Conservation (phyloP, 257 asterid genomes). For the Jacaranda copaia region DNA sequence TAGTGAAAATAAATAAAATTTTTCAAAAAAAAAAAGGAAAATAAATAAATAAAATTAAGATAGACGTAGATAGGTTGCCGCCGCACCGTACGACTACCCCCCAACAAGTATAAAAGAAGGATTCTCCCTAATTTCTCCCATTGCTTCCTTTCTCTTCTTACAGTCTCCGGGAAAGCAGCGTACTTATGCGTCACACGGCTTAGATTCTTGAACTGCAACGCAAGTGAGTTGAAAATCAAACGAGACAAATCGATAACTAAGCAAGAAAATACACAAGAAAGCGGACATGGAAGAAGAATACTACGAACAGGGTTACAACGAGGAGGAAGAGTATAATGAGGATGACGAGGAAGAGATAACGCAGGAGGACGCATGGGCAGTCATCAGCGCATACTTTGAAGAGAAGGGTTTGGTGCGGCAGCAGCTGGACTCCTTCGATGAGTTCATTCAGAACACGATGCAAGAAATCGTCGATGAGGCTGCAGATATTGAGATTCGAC, state of each 20-base stretch:
- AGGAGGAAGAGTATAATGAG: conserved; percentile 37
- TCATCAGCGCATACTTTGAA: conserved; percentile 93
- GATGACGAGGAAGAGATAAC: conserved; percentile 82
- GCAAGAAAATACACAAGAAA: not conserved
- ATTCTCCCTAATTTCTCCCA: not conserved
- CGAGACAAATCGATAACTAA: not conserved
- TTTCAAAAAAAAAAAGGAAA: too few species aligned
- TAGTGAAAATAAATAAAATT: too few species aligned
- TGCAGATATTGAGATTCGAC: conserved; percentile 93
- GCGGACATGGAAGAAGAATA: conserved; percentile 79
- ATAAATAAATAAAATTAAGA: too few species aligned
- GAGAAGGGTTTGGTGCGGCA: conserved; percentile 97
- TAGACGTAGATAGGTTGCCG: too few species aligned
- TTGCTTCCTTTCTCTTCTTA: not conserved
- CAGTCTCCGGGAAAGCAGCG: too few species aligned
- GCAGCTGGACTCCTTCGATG: conserved; percentile 95
- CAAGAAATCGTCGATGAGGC: conserved; percentile 97
- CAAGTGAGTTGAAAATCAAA: not conserved
- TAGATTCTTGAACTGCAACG: not conserved
- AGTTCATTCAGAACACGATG: conserved; percentile 97
- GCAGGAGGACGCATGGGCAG: conserved; percentile 99
- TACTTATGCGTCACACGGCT: not conserved
- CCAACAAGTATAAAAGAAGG: too few species aligned
- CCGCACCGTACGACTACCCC: too few species aligned
- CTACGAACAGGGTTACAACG: conserved; percentile 52